These are phyloP conservation scores for Mucor lusitanicus DNA, from an alignment of 371 early-diverging fungal genomes.

Conservation along the genomic window DNA sequence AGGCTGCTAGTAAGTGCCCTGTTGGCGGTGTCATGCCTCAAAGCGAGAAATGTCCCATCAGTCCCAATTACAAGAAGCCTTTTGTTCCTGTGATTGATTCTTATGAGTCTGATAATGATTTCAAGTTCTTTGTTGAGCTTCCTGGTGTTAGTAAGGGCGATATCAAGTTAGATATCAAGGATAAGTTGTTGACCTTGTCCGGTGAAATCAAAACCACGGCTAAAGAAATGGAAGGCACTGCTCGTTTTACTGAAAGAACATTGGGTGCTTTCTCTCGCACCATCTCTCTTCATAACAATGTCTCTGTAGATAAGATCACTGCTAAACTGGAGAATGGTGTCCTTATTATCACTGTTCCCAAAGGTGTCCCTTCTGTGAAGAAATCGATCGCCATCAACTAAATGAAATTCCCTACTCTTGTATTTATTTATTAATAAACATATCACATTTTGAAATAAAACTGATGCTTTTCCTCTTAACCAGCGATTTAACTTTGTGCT, in stretches of 20 bases:
- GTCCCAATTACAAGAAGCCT: constrained; percentile 7
- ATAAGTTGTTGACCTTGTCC: constrained; percentile 12
- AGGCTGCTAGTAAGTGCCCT: not conserved
- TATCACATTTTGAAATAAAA: no score
- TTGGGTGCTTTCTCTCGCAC: not conserved
- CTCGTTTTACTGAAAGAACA: not conserved
- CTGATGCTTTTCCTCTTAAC: no score
- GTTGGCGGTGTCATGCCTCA: constrained; percentile 15
- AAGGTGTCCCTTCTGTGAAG: not conserved
- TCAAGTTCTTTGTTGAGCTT: constrained; percentile 16
- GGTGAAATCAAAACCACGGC: not conserved
- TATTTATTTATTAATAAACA: not conserved
- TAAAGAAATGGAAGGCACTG: not conserved
- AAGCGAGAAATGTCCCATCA: constrained; percentile 12
- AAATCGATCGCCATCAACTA: not conserved
- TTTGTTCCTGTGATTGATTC: constrained; percentile 2
- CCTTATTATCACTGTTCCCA: not conserved
- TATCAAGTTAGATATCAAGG: constrained; percentile 13
- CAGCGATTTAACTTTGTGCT: no score
- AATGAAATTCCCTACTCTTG: not conserved
- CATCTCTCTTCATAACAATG: not conserved
- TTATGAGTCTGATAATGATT: constrained; percentile 11
- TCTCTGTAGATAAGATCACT: not conserved
- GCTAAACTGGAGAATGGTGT: not conserved
- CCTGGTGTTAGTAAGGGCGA: constrained; percentile 15